A percentile compares a stretch with the other conserved stretches of the same genome.
Evolutionary conservation across 805 yeast genomes (phyloP).

Genomic region (Suhomyces sp.): DNA sequence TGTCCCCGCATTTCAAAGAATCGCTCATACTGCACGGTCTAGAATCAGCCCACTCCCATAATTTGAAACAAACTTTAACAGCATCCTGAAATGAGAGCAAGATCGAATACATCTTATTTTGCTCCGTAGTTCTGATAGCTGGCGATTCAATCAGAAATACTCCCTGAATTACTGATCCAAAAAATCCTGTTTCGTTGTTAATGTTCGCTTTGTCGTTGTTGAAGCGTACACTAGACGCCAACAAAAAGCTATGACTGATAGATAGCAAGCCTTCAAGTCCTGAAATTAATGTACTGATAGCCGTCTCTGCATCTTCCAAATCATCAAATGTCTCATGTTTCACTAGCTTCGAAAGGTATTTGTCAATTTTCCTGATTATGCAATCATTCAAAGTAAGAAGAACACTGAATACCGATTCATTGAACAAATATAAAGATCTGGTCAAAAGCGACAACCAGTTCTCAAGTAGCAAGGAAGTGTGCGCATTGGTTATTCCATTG

Average conservation of each 20-base stretch:
- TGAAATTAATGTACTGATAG: conserved; percentile 45
- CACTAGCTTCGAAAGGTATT: conserved; percentile 27
- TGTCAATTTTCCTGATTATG: conserved; percentile 39
- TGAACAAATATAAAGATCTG: conserved; percentile 49
- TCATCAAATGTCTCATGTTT: conserved; percentile 11
- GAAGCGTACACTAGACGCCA: conserved; percentile 27
- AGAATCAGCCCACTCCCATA: conserved; percentile 72
- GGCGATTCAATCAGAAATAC: conserved; percentile 75
- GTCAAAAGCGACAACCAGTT: conserved; percentile 51
- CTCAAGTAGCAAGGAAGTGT: conserved; percentile 41
- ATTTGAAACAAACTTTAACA: conserved; percentile 49
- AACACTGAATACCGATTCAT: conserved; percentile 53
- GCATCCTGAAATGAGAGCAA: conserved; percentile 64
- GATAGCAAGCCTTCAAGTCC: conserved; percentile 69
- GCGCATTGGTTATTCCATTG: conserved; percentile 46
- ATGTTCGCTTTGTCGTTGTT: conserved; percentile 12
- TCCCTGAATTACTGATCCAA: conserved; percentile 71
- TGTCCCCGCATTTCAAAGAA: conserved; percentile 15
- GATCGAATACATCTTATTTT: conserved; percentile 53
- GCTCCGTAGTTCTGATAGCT: conserved; percentile 46
- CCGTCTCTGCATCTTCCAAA: conserved; percentile 35
- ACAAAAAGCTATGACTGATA: conserved; percentile 53
- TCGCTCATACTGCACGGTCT: conserved; percentile 14
- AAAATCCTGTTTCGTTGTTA: conserved; percentile 47
- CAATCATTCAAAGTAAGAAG: conserved; percentile 53